Evolutionary conservation across 2,329 filamentous ascomycete genomes (phyloP).

Genomic region (Pestalotiopsis sp.): DNA sequence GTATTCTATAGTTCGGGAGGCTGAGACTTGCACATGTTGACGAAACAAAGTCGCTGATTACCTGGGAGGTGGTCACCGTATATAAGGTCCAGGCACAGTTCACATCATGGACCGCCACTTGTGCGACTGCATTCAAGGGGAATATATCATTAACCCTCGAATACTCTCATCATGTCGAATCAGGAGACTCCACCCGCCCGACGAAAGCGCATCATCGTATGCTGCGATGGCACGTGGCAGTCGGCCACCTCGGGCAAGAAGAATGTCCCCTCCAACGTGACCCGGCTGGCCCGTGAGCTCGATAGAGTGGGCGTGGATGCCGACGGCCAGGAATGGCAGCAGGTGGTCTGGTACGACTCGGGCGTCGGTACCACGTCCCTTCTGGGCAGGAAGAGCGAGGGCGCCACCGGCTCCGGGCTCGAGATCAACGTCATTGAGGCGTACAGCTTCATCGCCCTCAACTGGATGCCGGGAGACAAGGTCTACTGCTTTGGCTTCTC

Average conservation of each 20-base stretch:
- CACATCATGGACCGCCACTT: background rate
- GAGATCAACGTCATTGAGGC: slow-evolving; percentile 27
- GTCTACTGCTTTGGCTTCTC: slow-evolving; percentile 42
- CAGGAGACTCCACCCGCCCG: background rate
- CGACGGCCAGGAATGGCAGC: slow-evolving; percentile 32
- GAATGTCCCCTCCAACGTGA: slow-evolving; percentile 25
- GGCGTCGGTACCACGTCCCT: slow-evolving; percentile 41
- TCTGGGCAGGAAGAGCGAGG: slow-evolving; percentile 23
- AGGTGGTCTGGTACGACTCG: slow-evolving; percentile 19
- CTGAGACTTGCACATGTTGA: background rate
- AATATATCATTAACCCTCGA: background rate
- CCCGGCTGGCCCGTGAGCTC: slow-evolving; percentile 22
- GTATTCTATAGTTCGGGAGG: background rate
- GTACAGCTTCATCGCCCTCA: slow-evolving; percentile 40
- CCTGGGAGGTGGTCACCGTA: background rate
- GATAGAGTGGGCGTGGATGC: slow-evolving; percentile 35
- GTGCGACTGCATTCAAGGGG: background rate
- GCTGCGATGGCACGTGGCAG: slow-evolving; percentile 25
- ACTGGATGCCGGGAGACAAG: slow-evolving; percentile 38
- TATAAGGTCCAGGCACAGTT: background rate
- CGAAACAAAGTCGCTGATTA: background rate
- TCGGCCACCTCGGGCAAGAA: slow-evolving; percentile 21
- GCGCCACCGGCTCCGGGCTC: slow-evolving; percentile 16
- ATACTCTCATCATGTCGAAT: background rate
- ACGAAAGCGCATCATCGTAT: slow-evolving; percentile 17